A percentile compares a stretch with the other conserved stretches of the same genome.
These are phyloP conservation scores for Picochlorum sp. DNA, from an alignment of 139 green algal genomes.

Conservation along the genomic window DNA sequence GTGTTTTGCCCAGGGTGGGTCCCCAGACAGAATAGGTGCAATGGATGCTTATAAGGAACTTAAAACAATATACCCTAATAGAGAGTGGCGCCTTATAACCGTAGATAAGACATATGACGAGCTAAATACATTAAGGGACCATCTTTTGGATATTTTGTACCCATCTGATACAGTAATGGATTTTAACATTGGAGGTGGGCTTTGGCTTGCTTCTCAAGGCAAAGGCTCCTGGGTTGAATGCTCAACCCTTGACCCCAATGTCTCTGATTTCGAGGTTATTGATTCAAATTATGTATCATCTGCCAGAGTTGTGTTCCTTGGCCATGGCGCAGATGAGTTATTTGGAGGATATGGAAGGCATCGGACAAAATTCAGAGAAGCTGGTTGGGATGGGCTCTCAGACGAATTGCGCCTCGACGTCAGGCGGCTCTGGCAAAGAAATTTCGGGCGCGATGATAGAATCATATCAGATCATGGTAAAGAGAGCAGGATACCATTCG, in stretches of 20 bases:
- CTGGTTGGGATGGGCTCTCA: constrained; percentile 32
- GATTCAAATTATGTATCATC: background rate
- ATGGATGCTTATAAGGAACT: constrained; percentile 60
- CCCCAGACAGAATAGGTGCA: constrained; percentile 68
- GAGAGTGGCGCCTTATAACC: constrained; percentile 69
- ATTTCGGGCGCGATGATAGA: constrained; percentile 88
- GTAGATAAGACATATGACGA: constrained; percentile 67
- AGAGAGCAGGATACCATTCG: constrained; percentile 80
- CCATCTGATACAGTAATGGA: constrained; percentile 88
- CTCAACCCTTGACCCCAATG: background rate
- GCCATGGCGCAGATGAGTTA: constrained; percentile 91
- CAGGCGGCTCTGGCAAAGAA: constrained; percentile 75
- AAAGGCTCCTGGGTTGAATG: constrained; percentile 32
- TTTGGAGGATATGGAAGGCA: constrained; percentile 88
- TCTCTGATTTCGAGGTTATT: background rate
- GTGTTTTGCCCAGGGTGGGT: constrained; percentile 72
- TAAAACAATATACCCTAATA: constrained; percentile 28
- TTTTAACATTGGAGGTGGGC: constrained; percentile 84
- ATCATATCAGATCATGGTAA: constrained; percentile 69
- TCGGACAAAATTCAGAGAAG: constrained; percentile 52
- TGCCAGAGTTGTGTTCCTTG: constrained; percentile 58
- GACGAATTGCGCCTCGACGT: constrained; percentile 79
- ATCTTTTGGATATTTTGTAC: constrained; percentile 64
- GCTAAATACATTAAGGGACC: constrained; percentile 37
- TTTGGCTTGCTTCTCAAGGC: constrained; percentile 71